Evolutionary conservation across 805 yeast genomes (phyloP).

Genomic region (Teunomyces gatunensis): DNA sequence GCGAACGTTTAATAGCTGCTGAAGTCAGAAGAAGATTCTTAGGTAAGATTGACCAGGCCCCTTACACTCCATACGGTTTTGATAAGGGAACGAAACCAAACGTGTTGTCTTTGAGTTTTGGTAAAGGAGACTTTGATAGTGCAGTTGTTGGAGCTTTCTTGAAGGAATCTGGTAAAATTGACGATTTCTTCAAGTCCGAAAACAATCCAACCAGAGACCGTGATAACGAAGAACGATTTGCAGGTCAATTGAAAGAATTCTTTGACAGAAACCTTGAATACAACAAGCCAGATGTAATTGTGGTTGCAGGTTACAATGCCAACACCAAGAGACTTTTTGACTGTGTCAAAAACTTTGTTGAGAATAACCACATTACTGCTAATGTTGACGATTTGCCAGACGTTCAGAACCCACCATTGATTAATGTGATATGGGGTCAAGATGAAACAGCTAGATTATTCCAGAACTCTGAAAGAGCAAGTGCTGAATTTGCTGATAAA

Average conservation of each 20-base stretch:
- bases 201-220: conserved; percentile 57
- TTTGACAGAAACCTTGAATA: conserved; percentile 55
- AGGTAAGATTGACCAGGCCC: conserved; percentile 85
- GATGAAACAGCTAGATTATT: conserved; percentile 92
- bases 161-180: conserved; percentile 76
- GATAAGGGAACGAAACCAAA: conserved; percentile 82
- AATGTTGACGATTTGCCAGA: conserved; percentile 45
- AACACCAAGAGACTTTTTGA: conserved; percentile 61
- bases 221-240: conserved; percentile 43
- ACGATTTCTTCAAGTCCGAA: conserved; percentile 75
- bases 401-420: conserved; percentile 47
- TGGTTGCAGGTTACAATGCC: conserved; percentile 83
- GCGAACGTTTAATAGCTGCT: conserved; percentile 66
- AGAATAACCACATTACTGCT: conserved; percentile 51
- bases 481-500: conserved; percentile 77
- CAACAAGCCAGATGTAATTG: conserved; percentile 79
- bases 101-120: conserved; percentile 78
- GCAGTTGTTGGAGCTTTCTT: conserved; percentile 81
- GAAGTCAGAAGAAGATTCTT: conserved; percentile 70
- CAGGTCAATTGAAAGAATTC: conserved; percentile 65
- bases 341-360: conserved; percentile 54
- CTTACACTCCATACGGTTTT: conserved; percentile 77
- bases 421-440: conserved; percentile 77
- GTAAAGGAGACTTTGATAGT: conserved; percentile 80
- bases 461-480: conserved; percentile 75